Evolutionary conservation across 2,329 filamentous ascomycete species (phyloP).

Genomic region (Phialophora tarda): DNA sequence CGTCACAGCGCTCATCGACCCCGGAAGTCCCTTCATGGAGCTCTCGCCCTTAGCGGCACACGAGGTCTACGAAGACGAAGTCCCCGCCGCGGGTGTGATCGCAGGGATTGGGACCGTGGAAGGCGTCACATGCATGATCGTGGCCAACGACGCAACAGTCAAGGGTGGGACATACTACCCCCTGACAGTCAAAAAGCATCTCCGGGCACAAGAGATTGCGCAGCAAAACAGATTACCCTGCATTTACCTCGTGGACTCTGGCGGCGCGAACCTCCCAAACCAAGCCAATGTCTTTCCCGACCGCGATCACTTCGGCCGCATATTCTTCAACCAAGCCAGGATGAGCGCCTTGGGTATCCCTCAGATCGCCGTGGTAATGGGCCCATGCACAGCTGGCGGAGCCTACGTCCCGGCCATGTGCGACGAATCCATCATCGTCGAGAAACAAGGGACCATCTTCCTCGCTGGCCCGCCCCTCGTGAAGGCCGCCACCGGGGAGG

Average conservation of each 20-base stretch:
- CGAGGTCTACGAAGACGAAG: constrained; percentile 85
- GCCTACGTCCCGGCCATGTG: constrained; percentile 98
- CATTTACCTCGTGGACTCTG: constrained; percentile 95
- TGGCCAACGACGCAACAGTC: constrained; percentile 95
- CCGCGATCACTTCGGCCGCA: constrained; percentile 90
- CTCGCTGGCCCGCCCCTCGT: constrained; percentile 92
- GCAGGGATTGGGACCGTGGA: constrained; percentile 89
- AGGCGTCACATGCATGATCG: constrained; percentile 88
- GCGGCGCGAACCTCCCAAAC: constrained; percentile 91
- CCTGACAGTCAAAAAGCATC: constrained; percentile 96
- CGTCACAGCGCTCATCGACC: constrained; percentile 83
- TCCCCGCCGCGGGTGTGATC: constrained; percentile 88
- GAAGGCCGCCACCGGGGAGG: constrained; percentile 93
- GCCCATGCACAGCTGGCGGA: constrained; percentile 91
- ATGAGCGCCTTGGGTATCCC: constrained; percentile 91
- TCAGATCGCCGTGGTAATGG: constrained; percentile 95
- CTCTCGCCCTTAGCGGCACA: constrained; percentile 90
- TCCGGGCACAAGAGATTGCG: constrained; percentile 88
- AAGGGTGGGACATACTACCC: constrained; percentile 98
- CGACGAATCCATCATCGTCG: constrained; percentile 95
- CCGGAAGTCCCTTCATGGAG: constrained; percentile 88
- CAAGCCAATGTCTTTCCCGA: constrained; percentile 97
- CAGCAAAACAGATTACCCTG: constrained; percentile 83
- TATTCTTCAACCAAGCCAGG: constrained; percentile 96
- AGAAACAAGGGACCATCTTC: constrained; percentile 96